Evolutionary conservation across 352 stramenopile genomes (phyloP).

Genomic region (Hyaloperonospora arabidopsidis): DNA sequence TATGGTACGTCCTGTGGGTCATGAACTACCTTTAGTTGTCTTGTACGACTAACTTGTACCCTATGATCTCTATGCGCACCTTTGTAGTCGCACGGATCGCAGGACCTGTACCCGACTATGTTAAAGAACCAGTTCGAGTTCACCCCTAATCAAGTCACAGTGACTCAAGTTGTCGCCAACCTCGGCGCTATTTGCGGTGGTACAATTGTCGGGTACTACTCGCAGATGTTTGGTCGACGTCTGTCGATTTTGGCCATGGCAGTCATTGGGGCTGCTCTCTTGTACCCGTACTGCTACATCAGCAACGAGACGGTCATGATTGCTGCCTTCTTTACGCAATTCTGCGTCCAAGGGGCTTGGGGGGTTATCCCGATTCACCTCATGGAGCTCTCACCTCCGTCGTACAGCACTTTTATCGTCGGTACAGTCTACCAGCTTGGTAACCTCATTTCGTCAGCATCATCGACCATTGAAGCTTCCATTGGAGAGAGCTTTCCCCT

Average conservation of each 20-base stretch:
- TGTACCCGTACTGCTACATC: conserved; percentile 47
- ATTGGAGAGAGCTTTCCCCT: conserved; percentile 42
- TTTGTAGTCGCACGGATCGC: conserved; percentile 35
- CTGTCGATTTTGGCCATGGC: conserved; percentile 36
- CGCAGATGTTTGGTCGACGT: conserved; percentile 39
- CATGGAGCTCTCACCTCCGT: conserved; percentile 48
- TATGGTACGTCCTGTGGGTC: conserved; percentile 28
- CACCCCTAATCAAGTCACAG: conserved; percentile 36
- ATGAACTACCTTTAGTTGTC: too few species aligned
- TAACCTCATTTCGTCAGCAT: conserved; percentile 45
- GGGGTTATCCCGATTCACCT: conserved; percentile 38
- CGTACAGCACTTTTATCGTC: conserved; percentile 41
- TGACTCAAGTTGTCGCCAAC: conserved; percentile 44
- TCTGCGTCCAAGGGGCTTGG: conserved; percentile 44
- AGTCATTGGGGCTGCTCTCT: conserved; percentile 24
- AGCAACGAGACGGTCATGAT: conserved; percentile 27
- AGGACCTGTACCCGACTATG: conserved; percentile 50
- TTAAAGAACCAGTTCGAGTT: conserved; percentile 42
- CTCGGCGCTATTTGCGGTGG: conserved; percentile 40
- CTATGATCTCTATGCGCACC: neutral
- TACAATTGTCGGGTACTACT: conserved; percentile 50
- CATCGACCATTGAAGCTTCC: conserved; percentile 44
- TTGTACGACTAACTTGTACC: neutral
- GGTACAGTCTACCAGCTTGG: conserved; percentile 49
- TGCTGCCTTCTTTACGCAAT: conserved; percentile 35